Conservation (phyloP, 2,329 filamentous ascomycete species). For the Chrysoporthe austroafricana region DNA sequence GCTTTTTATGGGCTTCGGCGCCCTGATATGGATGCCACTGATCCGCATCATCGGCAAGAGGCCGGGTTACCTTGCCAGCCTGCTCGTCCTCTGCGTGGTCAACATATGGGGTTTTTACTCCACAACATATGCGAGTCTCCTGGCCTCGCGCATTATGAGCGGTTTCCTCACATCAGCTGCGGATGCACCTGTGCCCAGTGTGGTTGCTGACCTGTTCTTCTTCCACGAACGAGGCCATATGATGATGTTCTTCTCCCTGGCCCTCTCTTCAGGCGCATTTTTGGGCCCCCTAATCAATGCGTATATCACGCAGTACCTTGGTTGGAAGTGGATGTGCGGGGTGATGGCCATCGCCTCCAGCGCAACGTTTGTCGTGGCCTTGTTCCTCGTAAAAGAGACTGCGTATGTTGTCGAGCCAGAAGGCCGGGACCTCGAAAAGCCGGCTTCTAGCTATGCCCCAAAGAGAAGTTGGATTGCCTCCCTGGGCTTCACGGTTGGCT, state of each 20-base stretch:
- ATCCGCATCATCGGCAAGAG: constrained; percentile 19
- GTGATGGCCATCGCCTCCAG: constrained; percentile 11
- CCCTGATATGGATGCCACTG: constrained; percentile 11
- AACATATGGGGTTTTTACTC: constrained; percentile 15
- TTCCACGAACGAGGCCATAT: constrained; percentile 17
- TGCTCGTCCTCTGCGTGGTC: constrained; percentile 13
- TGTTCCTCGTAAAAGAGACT: constrained; percentile 16
- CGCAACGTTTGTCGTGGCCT: constrained; percentile 2
- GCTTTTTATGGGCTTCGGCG: constrained; percentile 10
- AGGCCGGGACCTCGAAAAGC: constrained; percentile 6
- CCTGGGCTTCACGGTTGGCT: constrained; percentile 4
- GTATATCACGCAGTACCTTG: constrained; percentile 16
- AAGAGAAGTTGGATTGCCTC: constrained; percentile 10
- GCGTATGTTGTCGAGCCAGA: constrained; percentile 10
- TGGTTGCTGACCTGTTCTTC: constrained; percentile 15
- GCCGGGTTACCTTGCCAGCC: constrained; percentile 4
- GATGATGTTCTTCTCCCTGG: constrained; percentile 16
- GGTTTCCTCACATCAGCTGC: constrained; percentile 7
- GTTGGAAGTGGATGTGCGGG: constrained; percentile 15
- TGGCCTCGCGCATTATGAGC: constrained; percentile 11
- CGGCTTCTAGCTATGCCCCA: background rate
- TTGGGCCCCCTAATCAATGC: constrained; percentile 15
- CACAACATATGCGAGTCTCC: constrained; percentile 10
- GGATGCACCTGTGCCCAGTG: constrained; percentile 13
- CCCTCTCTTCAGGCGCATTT: constrained; percentile 10